These are phyloP conservation scores for Raphanus hybrid DNA, from an alignment of 441 rosid species.

Conservation along the genomic window DNA sequence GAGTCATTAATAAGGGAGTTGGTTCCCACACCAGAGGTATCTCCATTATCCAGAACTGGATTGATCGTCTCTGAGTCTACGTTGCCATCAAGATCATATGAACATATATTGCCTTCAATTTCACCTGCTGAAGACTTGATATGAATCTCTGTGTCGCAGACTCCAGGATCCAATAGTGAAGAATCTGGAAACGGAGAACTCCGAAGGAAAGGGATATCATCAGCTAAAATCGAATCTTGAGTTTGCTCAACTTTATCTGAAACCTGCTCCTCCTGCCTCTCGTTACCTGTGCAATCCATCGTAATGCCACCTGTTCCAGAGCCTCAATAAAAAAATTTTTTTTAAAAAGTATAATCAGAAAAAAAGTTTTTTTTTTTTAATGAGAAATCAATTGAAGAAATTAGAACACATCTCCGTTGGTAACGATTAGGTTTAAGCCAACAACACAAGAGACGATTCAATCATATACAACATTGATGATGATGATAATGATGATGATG, in stretches of 20 bases:
- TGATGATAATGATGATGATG: not conserved
- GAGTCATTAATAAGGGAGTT: slow-evolving; percentile 44
- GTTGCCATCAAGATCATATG: slow-evolving; percentile 40
- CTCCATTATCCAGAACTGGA: slow-evolving; percentile 47
- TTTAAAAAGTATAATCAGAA: too few relatives aligned
- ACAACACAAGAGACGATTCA: not conserved
- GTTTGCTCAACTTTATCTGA: slow-evolving; percentile 26
- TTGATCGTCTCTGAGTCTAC: slow-evolving; percentile 25
- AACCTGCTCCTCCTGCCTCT: slow-evolving; percentile 15
- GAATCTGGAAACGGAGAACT: slow-evolving; percentile 32
- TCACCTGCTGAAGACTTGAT: slow-evolving; percentile 29
- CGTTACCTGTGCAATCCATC: slow-evolving; percentile 20
- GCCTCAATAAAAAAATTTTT: too few relatives aligned
- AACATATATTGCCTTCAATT: slow-evolving; percentile 39
- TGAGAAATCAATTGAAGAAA: too few relatives aligned
- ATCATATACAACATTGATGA: slow-evolving; percentile 39
- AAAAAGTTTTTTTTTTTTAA: too few relatives aligned
- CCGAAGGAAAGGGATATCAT: slow-evolving; percentile 31
- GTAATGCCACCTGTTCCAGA: too few relatives aligned
- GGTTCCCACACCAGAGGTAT: slow-evolving; percentile 37
- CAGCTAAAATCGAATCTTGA: slow-evolving; percentile 20
- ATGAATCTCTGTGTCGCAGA: slow-evolving; percentile 33
- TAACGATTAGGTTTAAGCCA: slow-evolving; percentile 20
- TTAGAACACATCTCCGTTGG: slow-evolving; percentile 45
- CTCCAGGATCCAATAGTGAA: slow-evolving; percentile 29